Conservation (phyloP, 2,329 filamentous ascomycete species). For the Trichoderma sp. region DNA sequence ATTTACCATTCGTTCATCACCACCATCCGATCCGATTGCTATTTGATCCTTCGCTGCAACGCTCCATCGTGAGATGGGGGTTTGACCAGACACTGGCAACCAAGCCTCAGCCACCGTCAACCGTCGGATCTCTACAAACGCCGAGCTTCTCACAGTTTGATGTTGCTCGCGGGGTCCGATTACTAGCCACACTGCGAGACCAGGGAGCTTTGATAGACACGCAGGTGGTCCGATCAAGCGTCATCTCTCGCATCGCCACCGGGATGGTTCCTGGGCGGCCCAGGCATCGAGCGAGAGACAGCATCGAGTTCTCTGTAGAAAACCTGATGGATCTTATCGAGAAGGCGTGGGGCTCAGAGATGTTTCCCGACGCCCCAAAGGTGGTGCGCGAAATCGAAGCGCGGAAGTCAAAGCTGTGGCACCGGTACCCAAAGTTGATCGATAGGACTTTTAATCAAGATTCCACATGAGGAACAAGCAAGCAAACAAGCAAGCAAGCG, state of each 20-base stretch:
- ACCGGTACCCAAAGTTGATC: slow-evolving; percentile 35
- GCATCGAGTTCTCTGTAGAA: slow-evolving; percentile 36
- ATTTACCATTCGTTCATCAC: slow-evolving; percentile 45
- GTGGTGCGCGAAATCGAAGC: slow-evolving; percentile 35
- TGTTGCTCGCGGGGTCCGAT: slow-evolving; percentile 41
- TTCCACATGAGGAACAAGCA: not conserved
- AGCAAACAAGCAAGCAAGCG: not conserved
- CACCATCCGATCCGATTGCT: slow-evolving; percentile 52
- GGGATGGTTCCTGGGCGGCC: slow-evolving; percentile 34
- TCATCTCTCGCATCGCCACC: slow-evolving; percentile 37
- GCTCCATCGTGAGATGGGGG: slow-evolving; percentile 47
- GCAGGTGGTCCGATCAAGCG: slow-evolving; percentile 35
- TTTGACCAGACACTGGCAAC: slow-evolving; percentile 44
- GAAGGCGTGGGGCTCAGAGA: slow-evolving; percentile 39
- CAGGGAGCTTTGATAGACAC: slow-evolving; percentile 40
- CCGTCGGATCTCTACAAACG: slow-evolving; percentile 20
- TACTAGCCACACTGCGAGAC: slow-evolving; percentile 40
- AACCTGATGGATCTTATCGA: slow-evolving; percentile 39
- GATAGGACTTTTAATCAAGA: slow-evolving; percentile 33
- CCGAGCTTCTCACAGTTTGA: slow-evolving; percentile 34
- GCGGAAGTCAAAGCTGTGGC: slow-evolving; percentile 37
- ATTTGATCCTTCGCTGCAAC: slow-evolving; percentile 46
- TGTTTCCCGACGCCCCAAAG: slow-evolving; percentile 33
- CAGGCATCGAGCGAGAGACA: slow-evolving; percentile 36
- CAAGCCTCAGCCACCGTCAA: slow-evolving; percentile 26